Conservation (phyloP, 768 basidiomycete species). For the Mycena sanguinolenta region DNA sequence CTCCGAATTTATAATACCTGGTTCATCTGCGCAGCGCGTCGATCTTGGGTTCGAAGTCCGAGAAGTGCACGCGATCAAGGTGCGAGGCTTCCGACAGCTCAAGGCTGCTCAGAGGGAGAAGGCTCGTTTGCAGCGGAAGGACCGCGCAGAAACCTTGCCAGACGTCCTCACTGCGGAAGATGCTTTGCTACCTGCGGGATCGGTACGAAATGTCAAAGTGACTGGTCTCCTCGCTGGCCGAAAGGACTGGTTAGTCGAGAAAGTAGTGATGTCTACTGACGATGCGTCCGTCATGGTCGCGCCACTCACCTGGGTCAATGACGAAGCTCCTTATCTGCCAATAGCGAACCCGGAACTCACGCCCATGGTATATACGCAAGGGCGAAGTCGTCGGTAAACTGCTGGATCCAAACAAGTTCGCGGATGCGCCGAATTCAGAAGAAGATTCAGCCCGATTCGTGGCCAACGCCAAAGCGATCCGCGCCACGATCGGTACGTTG, state of each 20-base stretch:
- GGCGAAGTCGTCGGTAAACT: slow-evolving; percentile 2
- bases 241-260: slow-evolving; percentile 37
- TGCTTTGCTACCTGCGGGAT: background rate
- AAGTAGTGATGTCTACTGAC: slow-evolving; percentile 26
- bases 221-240: slow-evolving; percentile 21
- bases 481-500: background rate
- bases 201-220: slow-evolving; percentile 26
- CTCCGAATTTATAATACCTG: background rate
- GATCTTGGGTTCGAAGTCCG: slow-evolving; percentile 28
- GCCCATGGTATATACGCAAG: slow-evolving; percentile 5
- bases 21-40: slow-evolving; percentile 17
- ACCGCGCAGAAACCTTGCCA: too few relatives aligned
- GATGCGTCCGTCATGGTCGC: background rate
- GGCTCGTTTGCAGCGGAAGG: too few relatives aligned
- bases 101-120: slow-evolving; percentile 9
- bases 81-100: background rate
- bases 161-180: slow-evolving; percentile 14
- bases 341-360: slow-evolving; percentile 8
- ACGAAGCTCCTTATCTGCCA: background rate
- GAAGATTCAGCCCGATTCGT: background rate
- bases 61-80: background rate
- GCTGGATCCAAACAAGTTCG: background rate
- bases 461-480: background rate
- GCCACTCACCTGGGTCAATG: background rate
- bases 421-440: background rate